Conservation (phyloP, 2,329 filamentous ascomycete species). For the Clarireedia homoeocarpa region DNA sequence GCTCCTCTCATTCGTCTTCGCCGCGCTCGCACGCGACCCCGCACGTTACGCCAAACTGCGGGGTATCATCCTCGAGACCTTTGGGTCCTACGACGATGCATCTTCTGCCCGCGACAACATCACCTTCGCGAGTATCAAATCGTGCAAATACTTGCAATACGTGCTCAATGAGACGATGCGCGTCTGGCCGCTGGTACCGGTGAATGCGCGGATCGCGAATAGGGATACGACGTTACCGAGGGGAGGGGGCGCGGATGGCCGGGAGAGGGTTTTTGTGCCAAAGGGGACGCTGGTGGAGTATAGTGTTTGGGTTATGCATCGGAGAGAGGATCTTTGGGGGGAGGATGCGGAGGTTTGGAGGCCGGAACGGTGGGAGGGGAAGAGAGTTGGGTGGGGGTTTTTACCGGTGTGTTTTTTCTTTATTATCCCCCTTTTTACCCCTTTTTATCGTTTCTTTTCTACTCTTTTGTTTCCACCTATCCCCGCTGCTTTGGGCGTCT, state of each 20-base stretch:
- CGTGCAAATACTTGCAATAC: slow-evolving; percentile 25
- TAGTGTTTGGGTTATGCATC: slow-evolving; percentile 29
- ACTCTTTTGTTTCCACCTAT: too few relatives aligned
- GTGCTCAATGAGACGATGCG: slow-evolving; percentile 37
- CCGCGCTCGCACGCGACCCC: slow-evolving; percentile 29
- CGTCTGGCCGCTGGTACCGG: slow-evolving; percentile 45
- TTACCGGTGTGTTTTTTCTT: slow-evolving; percentile 25
- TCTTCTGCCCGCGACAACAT: slow-evolving; percentile 20
- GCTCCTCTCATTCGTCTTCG: slow-evolving; percentile 33
- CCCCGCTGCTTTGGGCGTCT: too few relatives aligned
- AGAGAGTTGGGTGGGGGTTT: slow-evolving; percentile 39
- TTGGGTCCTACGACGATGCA: slow-evolving; percentile 25
- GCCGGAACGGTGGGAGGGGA: slow-evolving; percentile 31
- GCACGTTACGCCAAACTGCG: slow-evolving; percentile 37
- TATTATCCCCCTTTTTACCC: neutral
- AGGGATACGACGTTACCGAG: slow-evolving; percentile 28
- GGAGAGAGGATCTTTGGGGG: slow-evolving; percentile 32
- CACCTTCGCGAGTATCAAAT: slow-evolving; percentile 24
- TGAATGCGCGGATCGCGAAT: slow-evolving; percentile 39
- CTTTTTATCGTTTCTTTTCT: neutral
- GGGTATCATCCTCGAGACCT: slow-evolving; percentile 31
- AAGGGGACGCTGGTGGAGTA: slow-evolving; percentile 27
- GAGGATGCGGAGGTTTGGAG: slow-evolving; percentile 30
- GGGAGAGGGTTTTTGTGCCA: slow-evolving; percentile 27
- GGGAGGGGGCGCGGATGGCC: slow-evolving; percentile 31